Base-by-base conservation (phyloP, 371 early-diverging fungal genomes). In the Umbelopsis sp. region DNA sequence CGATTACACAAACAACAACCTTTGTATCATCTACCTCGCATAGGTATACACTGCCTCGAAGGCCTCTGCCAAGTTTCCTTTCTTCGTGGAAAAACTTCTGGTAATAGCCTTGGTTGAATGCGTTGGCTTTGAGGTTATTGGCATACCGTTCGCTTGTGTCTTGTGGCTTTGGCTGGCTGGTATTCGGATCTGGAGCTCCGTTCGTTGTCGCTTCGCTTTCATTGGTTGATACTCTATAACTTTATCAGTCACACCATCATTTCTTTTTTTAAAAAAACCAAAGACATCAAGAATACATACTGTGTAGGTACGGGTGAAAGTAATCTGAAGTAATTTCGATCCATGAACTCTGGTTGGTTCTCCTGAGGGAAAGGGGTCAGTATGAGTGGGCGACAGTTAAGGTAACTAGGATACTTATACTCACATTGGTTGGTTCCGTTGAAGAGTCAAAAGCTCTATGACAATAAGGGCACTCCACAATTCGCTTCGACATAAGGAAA, bases 31-130 rank as follows among this genome's bases (percentile, higher is more conserved):
- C 69, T 79, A 81, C 83, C 78, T 94, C 93, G 64, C 96, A 95
- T 5, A 94, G 80, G 76, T 90, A 96, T 10, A 98, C 98, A 9
- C 92, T 90, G 32, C 98, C 98, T 20, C 98, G 83, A 68, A 88
- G 88, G 0, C 99, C 99, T 64, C 93, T 85, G 12, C 99, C 99
- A 1, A 98, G 81, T 71, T 93, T 93, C 52, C 83, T 85, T 65
- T 86, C 80, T 71, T 98, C 96, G 3, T 90, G 84, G 75, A 98
- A 98, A 75, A 98, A 98, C 8, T 93, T 88, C n/a, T 88, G 86
- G 72, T 98, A 98, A 73, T 98, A 98, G 0, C 98, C 98, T 71
- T 94, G 91, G 69, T 94, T 94, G 65, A 94, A 91, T 5, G 90
- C 87, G 65, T 84, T 81, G 25, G 76, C 79, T 32, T 80, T 80